phyloP scores from a whole-genome alignment of 306 rosid genomes.

The Abrus precatorius region DNA sequence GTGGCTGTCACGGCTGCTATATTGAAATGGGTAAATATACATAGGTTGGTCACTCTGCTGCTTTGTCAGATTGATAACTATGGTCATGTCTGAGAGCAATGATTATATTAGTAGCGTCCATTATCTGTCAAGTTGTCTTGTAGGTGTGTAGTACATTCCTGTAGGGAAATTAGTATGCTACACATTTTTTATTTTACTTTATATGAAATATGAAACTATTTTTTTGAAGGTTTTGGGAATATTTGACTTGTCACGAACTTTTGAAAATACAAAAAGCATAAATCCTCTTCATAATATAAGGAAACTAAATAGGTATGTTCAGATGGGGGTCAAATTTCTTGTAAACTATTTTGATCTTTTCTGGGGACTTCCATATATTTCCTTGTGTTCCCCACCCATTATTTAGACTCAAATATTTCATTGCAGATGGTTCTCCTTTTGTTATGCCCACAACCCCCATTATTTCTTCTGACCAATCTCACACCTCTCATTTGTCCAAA shows the following conservation, averaged over 20 bases:
- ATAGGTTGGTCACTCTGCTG: background rate
- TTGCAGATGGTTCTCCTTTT: background rate
- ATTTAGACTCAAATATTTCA: background rate
- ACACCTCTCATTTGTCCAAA: background rate
- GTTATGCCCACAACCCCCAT: background rate
- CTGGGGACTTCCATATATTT: background rate
- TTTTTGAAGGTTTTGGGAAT: background rate
- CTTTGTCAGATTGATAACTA: background rate
- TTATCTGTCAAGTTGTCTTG: conserved; percentile 18
- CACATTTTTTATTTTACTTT: too few species aligned
- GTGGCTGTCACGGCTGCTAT: background rate
- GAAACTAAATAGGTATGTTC: background rate
- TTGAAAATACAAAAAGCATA: background rate
- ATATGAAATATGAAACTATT: background rate
- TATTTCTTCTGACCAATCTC: conserved; percentile 12
- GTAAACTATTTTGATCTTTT: conserved; percentile 30
- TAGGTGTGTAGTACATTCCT: background rate
- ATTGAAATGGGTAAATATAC: background rate
- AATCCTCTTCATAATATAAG: background rate
- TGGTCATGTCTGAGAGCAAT: background rate
- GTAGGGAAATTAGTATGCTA: too few species aligned
- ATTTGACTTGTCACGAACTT: background rate
- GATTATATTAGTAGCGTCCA: conserved; percentile 1
- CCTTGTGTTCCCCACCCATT: background rate
- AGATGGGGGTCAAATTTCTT: background rate